These are phyloP conservation scores for Fagus sylvatica DNA, from an alignment of 306 rosid species.

Conservation along the genomic window DNA sequence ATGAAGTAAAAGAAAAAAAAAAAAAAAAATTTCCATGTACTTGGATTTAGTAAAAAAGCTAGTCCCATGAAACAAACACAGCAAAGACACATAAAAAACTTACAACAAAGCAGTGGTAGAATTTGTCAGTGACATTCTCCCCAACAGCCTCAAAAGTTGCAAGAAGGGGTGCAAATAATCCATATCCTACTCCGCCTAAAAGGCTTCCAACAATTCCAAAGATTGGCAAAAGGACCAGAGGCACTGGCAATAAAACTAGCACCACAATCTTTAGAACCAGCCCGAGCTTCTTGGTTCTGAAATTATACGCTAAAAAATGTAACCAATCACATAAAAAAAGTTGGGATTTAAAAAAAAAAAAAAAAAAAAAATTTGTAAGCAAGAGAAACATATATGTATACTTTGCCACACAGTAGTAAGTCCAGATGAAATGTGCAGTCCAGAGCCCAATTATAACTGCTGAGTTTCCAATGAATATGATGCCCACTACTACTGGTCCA, in stretches of 20 bases:
- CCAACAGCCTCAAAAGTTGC: constrained; percentile 83
- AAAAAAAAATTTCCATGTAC: neutral
- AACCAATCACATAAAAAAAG: neutral
- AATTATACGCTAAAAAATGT: constrained; percentile 18
- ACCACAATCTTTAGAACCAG: constrained; percentile 49
- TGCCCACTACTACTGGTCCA: constrained; percentile 46
- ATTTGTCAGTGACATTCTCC: constrained; percentile 38
- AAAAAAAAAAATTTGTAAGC: no score
- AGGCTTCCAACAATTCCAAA: constrained; percentile 63
- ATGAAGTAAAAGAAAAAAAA: no score
- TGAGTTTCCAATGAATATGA: constrained; percentile 59
- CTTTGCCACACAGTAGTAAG: constrained; percentile 64
- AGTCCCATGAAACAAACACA: constrained; percentile 3
- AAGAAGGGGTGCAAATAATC: constrained; percentile 67
- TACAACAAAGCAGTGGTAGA: constrained; percentile 63
- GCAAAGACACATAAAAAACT: constrained; percentile 33
- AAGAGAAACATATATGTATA: constrained; percentile 34
- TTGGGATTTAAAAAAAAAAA: no score
- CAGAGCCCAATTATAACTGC: constrained; percentile 65
- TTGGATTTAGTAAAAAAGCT: neutral
- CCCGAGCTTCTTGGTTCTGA: constrained; percentile 76
- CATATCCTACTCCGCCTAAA: constrained; percentile 82
- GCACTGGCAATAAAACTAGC: constrained; percentile 62
- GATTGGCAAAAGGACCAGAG: constrained; percentile 58
- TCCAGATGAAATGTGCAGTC: constrained; percentile 75